Percentiles rank a stretch among this genome's conserved stretches.
Evolutionary conservation across 495 filamentous ascomycete species (phyloP).

Genomic region (Podospora didyma): DNA sequence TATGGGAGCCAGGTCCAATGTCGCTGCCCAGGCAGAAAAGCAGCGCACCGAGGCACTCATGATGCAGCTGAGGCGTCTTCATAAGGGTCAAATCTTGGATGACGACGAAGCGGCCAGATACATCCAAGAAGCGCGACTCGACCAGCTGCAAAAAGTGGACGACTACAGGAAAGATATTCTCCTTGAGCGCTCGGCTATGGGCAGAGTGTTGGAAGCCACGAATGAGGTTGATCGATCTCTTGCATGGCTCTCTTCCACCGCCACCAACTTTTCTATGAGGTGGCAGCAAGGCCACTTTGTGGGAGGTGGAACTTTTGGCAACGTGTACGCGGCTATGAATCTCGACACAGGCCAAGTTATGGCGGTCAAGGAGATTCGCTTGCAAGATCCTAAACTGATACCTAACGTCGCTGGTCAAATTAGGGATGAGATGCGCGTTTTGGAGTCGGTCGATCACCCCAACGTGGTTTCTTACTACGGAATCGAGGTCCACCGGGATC

Average conservation of each 20-base stretch:
- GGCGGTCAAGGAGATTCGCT: conserved; percentile 97
- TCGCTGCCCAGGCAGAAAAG: conserved; percentile 83
- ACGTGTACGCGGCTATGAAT: conserved; percentile 95
- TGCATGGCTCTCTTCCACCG: conserved; percentile 86
- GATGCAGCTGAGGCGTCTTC: conserved; percentile 68
- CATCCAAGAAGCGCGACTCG: conserved; percentile 68
- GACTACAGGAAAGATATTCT: conserved; percentile 70
- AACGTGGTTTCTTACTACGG: conserved; percentile 98
- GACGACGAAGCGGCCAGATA: conserved; percentile 78
- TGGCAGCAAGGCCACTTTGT: conserved; percentile 99
- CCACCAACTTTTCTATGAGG: conserved; percentile 88
- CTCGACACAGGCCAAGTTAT: conserved; percentile 92
- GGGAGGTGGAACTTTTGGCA: conserved; percentile 94
- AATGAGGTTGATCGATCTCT: conserved; percentile 94
- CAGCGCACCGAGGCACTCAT: conserved; percentile 68
- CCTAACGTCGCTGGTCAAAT: conserved; percentile 91
- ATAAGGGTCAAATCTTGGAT: conserved; percentile 70
- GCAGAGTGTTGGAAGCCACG: conserved; percentile 84
- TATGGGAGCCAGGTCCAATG: conserved; percentile 89
- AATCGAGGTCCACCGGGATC: conserved; percentile 96
- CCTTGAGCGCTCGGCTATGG: conserved; percentile 84
- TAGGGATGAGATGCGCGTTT: conserved; percentile 92
- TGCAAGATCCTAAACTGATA: conserved; percentile 95
- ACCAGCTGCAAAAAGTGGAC: conserved; percentile 70
- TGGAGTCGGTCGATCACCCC: conserved; percentile 92